Evolutionary conservation across 768 basidiomycete species (phyloP), one percentile per base, ranked within the genome.

Genomic region (Holtermannia corniformis): DNA sequence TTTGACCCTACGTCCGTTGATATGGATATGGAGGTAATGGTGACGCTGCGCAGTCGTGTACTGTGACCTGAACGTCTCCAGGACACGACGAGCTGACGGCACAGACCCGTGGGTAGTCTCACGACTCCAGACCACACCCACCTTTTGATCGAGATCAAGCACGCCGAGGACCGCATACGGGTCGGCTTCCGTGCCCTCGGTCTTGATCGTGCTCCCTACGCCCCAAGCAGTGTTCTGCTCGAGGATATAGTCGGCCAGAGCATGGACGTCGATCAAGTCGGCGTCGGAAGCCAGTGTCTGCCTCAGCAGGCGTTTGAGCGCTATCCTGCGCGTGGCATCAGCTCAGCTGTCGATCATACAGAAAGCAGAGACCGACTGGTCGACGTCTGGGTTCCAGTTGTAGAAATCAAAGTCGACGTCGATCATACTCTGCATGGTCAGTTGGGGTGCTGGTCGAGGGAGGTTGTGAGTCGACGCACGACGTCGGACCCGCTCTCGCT

Each of bases 341-440:
- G 27, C 32, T 24, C 37, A 26, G 19, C 7, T 26, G 11, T 28
- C 13, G n/a, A 41, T 2, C 5, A n/a, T 4, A 10, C 2, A 41
- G 21, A 12, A 3, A n/a, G 25, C 3, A 14, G 28, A 24, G 24
- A 57, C 70, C 53, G 48, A 72, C 64, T 86, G 82, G 68, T 85
- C 95, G 74, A 97, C 92, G 62, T 87, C 78, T 2, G 86, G 81
- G 59, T 86, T 84, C 4, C 87, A 82, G 70, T 87, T 84, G 78
- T 87, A 92, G 70, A 95, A 97, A 59, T 95, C 90, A 65, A 97
- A 96, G 65, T 85, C 84, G 60, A 92, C 84, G 72, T 92, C 80
- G 73, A 92, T 78, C 62, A 84, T 78, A 66, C 76, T 79, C 79
- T 81, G 75, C 73, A 11, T 3, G 1, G 2, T 7, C 20, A 23